Conservation (phyloP, 2,329 filamentous ascomycete genomes). For the Claviceps pusilla region DNA sequence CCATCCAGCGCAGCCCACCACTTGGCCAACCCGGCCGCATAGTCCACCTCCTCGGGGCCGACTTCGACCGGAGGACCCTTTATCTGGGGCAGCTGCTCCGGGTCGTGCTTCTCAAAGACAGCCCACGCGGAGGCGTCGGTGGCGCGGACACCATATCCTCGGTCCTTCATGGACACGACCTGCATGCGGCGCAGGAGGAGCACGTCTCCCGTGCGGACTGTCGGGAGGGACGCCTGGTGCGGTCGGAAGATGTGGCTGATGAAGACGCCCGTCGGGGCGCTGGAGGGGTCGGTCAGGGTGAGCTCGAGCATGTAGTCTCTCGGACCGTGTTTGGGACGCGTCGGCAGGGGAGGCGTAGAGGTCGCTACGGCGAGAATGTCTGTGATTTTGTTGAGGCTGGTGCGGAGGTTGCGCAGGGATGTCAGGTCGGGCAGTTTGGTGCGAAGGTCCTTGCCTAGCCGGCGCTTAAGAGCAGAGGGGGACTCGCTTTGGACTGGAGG, state of each 20-base stretch:
- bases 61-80: constrained; percentile 46
- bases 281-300: constrained; percentile 40
- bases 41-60: constrained; percentile 31
- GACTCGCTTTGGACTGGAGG: constrained; percentile 17
- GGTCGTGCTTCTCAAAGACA: constrained; percentile 36
- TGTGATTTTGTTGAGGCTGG: constrained; percentile 30
- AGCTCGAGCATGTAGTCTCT: constrained; percentile 46
- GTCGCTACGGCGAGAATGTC: constrained; percentile 43
- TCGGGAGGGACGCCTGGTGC: constrained; percentile 40
- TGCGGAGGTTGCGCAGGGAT: constrained; percentile 36
- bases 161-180: constrained; percentile 36
- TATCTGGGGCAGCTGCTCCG: constrained; percentile 33
- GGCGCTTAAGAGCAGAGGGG: constrained; percentile 25
- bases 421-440: constrained; percentile 38
- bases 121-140: constrained; percentile 46
- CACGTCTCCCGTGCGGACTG: constrained; percentile 40
- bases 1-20: constrained; percentile 36
- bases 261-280: constrained; percentile 32
- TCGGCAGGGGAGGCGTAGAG: constrained; percentile 32
- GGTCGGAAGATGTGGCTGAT: constrained; percentile 45
- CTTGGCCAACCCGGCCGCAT: constrained; percentile 31
- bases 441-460: constrained; percentile 31
- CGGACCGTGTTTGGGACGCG: constrained; percentile 40
- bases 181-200: constrained; percentile 42
- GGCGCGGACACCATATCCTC: constrained; percentile 40